Base-by-base conservation (phyloP, 495 filamentous ascomycete genomes). In the Podospora anserina region DNA sequence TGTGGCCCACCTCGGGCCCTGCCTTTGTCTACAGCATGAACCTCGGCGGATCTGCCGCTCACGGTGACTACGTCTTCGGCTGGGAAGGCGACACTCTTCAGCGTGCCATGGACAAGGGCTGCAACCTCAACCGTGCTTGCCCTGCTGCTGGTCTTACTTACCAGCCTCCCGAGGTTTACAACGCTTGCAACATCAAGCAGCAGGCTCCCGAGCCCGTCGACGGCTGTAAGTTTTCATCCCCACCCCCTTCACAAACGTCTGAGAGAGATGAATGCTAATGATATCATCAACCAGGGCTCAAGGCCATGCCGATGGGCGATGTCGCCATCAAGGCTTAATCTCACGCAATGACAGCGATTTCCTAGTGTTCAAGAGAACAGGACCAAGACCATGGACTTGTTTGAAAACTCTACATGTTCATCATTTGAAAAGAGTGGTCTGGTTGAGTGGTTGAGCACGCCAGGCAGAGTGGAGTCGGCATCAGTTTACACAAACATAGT, bases 21-120 rank as follows among this genome's bases (percentile, higher is more conserved):
- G 72, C 72, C 28, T 89, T 88, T 79, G 72, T 78, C 64, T 82
- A 80, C 72, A 78, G 77, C 64, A 80, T 84, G 81, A 83, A 83
- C 79, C 71, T 84, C 28, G 82, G 79, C 67, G 81, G 81, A 64
- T 71, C 81, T n/a, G 81, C 81, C 32, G 81, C 81, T 59, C 91
- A 93, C 78, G 90, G 88, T 66, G 90, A 93, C 80, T 93, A 92
- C 81, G 77, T 93, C 70, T 91, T 91, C 74, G 91, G 91, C 71
- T 94, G 91, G 91, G 84, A 93, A 76, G 80, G 82, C 34, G 72
- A 81, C 27, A 80, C 83, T 64, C 86, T 93, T 63, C 88, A 92
- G 75, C 80, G 82, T 65, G 89, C 87, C 66, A 82, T 90, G 77
- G 79, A 90, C 70, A 81, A 80, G 71, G 56, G 66, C 69, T 92